Evolutionary conservation across 331 rosid species (phyloP), one percentile per base, ranked within the genome.

Genomic region (Dryas integrifolia): DNA sequence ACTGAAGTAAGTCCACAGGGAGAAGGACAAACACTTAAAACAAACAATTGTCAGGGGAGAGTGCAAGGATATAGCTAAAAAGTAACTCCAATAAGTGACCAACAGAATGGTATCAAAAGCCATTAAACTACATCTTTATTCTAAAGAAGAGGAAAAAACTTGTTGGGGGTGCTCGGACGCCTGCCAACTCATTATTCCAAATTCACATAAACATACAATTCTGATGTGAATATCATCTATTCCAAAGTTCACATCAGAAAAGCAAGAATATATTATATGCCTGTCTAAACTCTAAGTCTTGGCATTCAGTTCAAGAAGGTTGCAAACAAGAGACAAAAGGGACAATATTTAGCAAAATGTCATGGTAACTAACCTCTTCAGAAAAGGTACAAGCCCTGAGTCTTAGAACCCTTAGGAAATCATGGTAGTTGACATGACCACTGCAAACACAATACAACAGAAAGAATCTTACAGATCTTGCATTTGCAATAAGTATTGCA

Each of bases 371-470:
- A 66, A 92, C 98, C 96, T 91, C 88, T 81, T 82, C 85, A 7
- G 96, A 81, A 58, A 87, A 69, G 43, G 83, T 63, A 77, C 97
- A 87, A 62, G 82, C 82, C 81, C 81, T 79, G 65, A 95, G 92
- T 82, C 89, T 77, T 71, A 89, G 76, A 82, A 70, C 89, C 75
- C 79, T 88, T 85, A 95, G 55, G 86, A 95, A 95, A 81, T 80
- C 87, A 74, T 79, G 72, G 78, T 88, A 95, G 50, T 83, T 84
- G 68, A 86, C 97, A 69, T 76, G 83, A 11, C 96, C 99, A 74
- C 99, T 95, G 90, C 84, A 80, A 76, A 63, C 24, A 76, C 30
- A 55, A 81, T 45, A 69, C 49, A 73, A 82, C 18, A 45, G 50
- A 59, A 58, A 69, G 56, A 80, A 4, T 40, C 38, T 16, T 46